Conservation (phyloP, 78 protist genomes). For the Pelomyxa schiedti region DNA sequence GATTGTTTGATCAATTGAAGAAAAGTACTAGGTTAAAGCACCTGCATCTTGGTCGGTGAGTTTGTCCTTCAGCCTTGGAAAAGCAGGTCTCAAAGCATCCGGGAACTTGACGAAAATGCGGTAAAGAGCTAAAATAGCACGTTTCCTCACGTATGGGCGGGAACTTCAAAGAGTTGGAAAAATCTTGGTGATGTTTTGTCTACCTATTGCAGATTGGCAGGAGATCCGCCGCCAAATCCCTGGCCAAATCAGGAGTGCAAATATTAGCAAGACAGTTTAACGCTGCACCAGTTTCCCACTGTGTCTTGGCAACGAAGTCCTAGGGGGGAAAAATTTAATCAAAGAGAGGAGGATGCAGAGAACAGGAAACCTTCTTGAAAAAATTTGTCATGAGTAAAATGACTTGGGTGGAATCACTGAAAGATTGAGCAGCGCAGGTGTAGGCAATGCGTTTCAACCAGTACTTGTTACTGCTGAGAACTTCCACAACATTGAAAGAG, state of each 20-base stretch:
- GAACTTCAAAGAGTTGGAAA: neutral
- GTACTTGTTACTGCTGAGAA: slow-evolving; percentile 66
- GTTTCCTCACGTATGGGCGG: slow-evolving; percentile 78
- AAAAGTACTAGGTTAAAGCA: neutral
- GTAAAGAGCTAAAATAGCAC: slow-evolving; percentile 61
- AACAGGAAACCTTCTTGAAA: slow-evolving; percentile 58
- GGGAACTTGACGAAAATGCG: slow-evolving; percentile 82
- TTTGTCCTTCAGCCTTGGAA: slow-evolving; percentile 76
- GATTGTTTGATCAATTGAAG: neutral
- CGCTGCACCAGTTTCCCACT: slow-evolving; percentile 79
- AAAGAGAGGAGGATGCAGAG: neutral
- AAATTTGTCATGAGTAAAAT: slow-evolving; percentile 80
- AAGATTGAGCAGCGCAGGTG: slow-evolving; percentile 76
- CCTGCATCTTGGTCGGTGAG: slow-evolving; percentile 77
- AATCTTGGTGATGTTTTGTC: neutral
- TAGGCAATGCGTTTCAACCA: slow-evolving; percentile 83
- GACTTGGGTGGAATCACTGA: slow-evolving; percentile 76
- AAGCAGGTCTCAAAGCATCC: slow-evolving; percentile 85
- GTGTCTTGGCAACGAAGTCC: slow-evolving; percentile 63
- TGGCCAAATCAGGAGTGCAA: slow-evolving; percentile 82
- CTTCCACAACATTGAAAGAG: slow-evolving; percentile 86
- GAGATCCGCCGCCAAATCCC: slow-evolving; percentile 81
- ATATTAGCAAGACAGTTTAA: slow-evolving; percentile 72
- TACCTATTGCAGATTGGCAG: too few relatives aligned
- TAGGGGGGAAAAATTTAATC: neutral